Conservation (phyloP, 768 basidiomycete species). For the Neoboletus brunneissimus region DNA sequence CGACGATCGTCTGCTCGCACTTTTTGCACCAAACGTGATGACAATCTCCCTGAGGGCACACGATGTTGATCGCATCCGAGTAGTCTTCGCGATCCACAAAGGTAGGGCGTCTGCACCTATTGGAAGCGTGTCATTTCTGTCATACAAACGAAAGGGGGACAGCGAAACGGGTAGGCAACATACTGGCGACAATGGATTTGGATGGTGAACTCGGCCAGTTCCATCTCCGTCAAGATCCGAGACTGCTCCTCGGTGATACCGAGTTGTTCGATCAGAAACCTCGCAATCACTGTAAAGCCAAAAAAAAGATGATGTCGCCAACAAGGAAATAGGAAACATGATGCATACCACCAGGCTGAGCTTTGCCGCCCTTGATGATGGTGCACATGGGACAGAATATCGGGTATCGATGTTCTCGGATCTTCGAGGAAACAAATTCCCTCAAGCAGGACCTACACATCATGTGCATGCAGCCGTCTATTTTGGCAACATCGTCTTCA, state of each 20-base stretch:
- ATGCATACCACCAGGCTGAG: conserved; percentile 34
- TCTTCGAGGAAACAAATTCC: conserved; percentile 40
- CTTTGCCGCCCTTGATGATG: conserved; percentile 20
- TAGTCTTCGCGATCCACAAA: conserved; percentile 53
- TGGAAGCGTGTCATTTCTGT: neutral
- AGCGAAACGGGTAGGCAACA: conserved; percentile 3
- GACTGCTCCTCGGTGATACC: conserved; percentile 45
- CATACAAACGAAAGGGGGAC: neutral
- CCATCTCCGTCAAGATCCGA: conserved; percentile 43
- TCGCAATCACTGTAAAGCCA: conserved; percentile 37
- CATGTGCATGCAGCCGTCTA: conserved; percentile 47
- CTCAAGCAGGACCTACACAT: conserved; percentile 56
- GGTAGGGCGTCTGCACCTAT: conserved; percentile 48
- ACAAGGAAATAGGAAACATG: neutral
- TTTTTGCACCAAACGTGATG: conserved; percentile 57
- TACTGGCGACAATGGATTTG: conserved; percentile 52
- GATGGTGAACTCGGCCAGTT: conserved; percentile 42
- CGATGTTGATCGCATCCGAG: conserved; percentile 37
- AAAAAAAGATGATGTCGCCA: neutral
- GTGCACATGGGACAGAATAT: conserved; percentile 61
- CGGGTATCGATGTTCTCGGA: conserved; percentile 54
- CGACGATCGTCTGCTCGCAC: conserved; percentile 43
- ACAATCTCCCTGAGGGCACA: conserved; percentile 50
- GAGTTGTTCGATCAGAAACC: conserved; percentile 40
- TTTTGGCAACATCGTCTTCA: conserved; percentile 40